phyloP scores from a whole-genome alignment of 164 flowering plant species.

The Cinnamomum micranthum region DNA sequence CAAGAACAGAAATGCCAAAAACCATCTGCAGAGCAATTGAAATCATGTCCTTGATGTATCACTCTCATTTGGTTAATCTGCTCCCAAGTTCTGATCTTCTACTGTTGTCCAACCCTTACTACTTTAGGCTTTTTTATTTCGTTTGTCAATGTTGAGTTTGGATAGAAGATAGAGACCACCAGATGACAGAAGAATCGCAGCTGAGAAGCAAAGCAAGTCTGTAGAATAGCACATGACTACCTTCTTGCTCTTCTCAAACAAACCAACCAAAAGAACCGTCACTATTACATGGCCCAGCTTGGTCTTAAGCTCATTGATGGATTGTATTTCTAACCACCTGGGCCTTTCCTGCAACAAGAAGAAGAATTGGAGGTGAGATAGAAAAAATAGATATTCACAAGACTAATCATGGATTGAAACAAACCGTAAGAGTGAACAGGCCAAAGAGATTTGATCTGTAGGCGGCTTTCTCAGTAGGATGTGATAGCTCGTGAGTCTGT shows the following conservation, averaged over 20 bases:
- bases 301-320: constrained; percentile 77
- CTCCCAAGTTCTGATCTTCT: neutral
- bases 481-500: constrained; percentile 12
- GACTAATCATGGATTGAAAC: neutral
- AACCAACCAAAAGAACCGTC: constrained; percentile 77
- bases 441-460: constrained; percentile 69
- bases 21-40: too few species aligned
- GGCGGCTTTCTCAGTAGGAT: constrained; percentile 21
- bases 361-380: neutral
- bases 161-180: constrained; percentile 63
- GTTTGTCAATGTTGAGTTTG: constrained; percentile 42
- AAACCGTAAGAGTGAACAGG: constrained; percentile 62
- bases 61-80: neutral
- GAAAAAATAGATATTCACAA: neutral
- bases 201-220: constrained; percentile 83
- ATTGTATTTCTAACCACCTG: constrained; percentile 65
- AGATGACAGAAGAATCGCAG: constrained; percentile 65
- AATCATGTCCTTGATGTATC: too few species aligned
- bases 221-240: constrained; percentile 50
- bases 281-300: constrained; percentile 92
- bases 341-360: constrained; percentile 63
- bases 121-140: neutral
- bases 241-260: constrained; percentile 75
- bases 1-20: too few species aligned
- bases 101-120: neutral